These are phyloP conservation scores for Plicaturopsis crispa DNA, from an alignment of 768 basidiomycete genomes.

Conservation along the genomic window DNA sequence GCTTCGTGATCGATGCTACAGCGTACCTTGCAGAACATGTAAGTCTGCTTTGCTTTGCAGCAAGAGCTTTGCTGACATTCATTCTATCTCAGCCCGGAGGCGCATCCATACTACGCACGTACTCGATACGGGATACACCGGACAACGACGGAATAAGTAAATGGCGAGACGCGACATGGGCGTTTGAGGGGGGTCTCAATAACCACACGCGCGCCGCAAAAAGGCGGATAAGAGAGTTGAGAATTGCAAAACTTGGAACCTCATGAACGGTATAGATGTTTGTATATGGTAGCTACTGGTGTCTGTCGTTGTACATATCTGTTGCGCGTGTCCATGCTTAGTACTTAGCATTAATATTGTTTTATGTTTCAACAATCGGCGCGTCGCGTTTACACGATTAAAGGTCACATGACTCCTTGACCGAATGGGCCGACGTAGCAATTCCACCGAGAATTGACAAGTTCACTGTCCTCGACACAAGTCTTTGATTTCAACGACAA, in stretches of 20 bases:
- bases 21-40: constrained; percentile 62
- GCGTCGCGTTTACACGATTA: too few species aligned
- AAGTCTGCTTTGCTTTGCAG: constrained; percentile 19
- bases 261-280: not conserved
- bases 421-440: too few species aligned
- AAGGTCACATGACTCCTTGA: too few species aligned
- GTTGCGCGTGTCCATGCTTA: too few species aligned
- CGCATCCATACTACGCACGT: constrained; percentile 40
- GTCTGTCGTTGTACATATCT: too few species aligned
- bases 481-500: too few species aligned
- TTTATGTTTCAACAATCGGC: too few species aligned
- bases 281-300: too few species aligned
- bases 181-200: constrained; percentile 68
- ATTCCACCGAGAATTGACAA: too few species aligned
- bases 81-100: constrained; percentile 51
- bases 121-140: constrained; percentile 25
- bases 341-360: too few species aligned
- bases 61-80: constrained; percentile 1
- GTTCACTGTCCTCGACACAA: too few species aligned
- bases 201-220: constrained; percentile 58
- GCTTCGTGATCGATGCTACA: constrained; percentile 55
- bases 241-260: constrained; percentile 29
- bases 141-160: constrained; percentile 10
- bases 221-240: constrained; percentile 37
- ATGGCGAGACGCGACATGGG: constrained; percentile 42